phyloP scores from a whole-genome alignment of 2,329 filamentous ascomycete genomes.

The Epichloe sibirici region DNA sequence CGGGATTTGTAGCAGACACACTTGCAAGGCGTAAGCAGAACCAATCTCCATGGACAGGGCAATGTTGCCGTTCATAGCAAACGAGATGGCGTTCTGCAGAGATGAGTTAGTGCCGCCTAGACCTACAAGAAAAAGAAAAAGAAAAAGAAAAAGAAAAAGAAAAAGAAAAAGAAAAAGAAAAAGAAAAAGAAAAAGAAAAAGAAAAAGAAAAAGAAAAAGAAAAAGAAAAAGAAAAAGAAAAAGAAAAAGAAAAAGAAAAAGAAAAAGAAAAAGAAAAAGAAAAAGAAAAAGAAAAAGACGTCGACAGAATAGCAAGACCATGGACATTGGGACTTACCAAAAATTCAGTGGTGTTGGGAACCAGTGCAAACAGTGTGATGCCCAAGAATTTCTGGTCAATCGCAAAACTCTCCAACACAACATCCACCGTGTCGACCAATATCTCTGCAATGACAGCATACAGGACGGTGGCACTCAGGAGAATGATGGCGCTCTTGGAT shows the following conservation, averaged over 20 bases:
- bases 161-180: background rate
- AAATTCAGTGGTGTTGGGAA: conserved; percentile 97
- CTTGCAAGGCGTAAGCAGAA: conserved; percentile 90
- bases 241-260: too few species aligned
- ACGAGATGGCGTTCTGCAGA: conserved; percentile 89
- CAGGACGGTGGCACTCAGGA: conserved; percentile 77
- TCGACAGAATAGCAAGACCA: background rate
- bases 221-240: too few species aligned
- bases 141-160: background rate
- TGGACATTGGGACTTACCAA: conserved; percentile 47
- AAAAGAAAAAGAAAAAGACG: background rate
- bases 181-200: too few species aligned
- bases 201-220: too few species aligned
- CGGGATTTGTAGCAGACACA: conserved; percentile 88
- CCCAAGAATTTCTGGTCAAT: conserved; percentile 97
- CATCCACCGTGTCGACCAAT: conserved; percentile 89
- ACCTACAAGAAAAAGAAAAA: background rate
- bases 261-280: too few species aligned
- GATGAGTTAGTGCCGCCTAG: background rate
- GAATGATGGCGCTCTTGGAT: conserved; percentile 76
- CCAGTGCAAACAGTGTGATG: conserved; percentile 90
- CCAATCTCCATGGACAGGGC: conserved; percentile 98
- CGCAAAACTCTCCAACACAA: conserved; percentile 79
- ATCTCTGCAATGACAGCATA: conserved; percentile 98
- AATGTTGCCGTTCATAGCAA: conserved; percentile 99